phyloP scores from a whole-genome alignment of 164 flowering plant species.

The Stephania yunnanensis region DNA sequence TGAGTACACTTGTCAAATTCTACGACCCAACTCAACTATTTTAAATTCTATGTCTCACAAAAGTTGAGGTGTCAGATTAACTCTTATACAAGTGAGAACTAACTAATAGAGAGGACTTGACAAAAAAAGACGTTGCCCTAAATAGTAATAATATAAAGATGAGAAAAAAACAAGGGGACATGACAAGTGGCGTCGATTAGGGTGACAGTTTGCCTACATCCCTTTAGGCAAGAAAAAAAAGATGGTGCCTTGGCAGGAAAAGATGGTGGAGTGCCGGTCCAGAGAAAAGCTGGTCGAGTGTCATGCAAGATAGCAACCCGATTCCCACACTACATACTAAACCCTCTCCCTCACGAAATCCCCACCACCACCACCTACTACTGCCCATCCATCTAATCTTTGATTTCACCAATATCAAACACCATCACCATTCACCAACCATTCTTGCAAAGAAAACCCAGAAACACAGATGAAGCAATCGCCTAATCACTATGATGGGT shows the following conservation, averaged over 20 bases:
- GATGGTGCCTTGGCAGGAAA: neutral
- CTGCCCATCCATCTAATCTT: neutral
- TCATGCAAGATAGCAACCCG: conserved; percentile 8
- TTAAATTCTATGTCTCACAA: no score
- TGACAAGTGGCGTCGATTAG: no score
- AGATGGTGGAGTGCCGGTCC: neutral
- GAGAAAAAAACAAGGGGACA: no score
- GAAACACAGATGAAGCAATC: neutral
- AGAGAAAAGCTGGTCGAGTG: neutral
- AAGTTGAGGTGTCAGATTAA: no score
- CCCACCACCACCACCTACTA: neutral
- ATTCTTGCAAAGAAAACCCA: neutral
- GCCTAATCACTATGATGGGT: neutral
- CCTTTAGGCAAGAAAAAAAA: neutral
- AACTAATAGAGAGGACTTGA: no score
- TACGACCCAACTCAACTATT: no score
- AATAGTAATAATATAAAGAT: no score
- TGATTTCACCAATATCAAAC: neutral
- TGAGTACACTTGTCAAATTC: no score
- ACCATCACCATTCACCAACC: neutral
- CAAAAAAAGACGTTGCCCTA: no score
- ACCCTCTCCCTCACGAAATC: conserved; percentile 5
- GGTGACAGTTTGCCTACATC: no score
- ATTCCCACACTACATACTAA: conserved; percentile 3
- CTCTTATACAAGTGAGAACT: no score